Percentiles rank a stretch among this genome's conserved stretches.
These are phyloP conservation scores for Poterioochromonas sp. DNA, from an alignment of 352 stramenopile species.

Conservation along the genomic window DNA sequence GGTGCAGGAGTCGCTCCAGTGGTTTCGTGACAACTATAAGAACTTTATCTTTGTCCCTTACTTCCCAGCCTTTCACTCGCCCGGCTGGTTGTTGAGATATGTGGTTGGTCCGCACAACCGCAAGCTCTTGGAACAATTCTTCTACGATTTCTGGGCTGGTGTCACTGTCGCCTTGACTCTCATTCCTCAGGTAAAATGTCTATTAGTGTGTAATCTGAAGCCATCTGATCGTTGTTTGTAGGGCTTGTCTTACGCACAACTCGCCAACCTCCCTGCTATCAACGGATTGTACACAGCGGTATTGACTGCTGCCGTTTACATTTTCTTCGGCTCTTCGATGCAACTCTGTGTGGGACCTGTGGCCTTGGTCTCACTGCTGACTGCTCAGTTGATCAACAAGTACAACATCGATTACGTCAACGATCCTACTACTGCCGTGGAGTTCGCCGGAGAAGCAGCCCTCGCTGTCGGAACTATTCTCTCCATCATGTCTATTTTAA, in stretches of 20 bases:
- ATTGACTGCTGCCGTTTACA: conserved; percentile 66
- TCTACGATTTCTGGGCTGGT: conserved; percentile 3
- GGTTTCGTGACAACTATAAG: neutral
- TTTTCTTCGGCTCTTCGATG: conserved; percentile 63
- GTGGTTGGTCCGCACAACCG: neutral
- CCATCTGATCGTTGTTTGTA: neutral
- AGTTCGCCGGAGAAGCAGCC: conserved; percentile 59
- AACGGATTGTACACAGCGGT: conserved; percentile 72
- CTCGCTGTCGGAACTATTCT: conserved; percentile 62
- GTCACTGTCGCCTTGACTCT: conserved; percentile 23
- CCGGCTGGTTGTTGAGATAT: conserved; percentile 7
- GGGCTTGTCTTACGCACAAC: conserved; percentile 35
- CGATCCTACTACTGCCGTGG: conserved; percentile 36
- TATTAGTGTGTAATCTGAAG: neutral
- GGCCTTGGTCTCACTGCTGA: conserved; percentile 55
- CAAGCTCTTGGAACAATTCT: neutral
- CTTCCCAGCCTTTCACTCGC: conserved; percentile 16
- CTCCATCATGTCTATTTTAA: conserved; percentile 59
- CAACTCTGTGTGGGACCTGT: conserved; percentile 67
- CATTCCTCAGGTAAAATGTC: conserved; percentile 25
- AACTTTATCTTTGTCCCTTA: conserved; percentile 8
- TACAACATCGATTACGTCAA: conserved; percentile 25
- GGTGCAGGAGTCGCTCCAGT: neutral
- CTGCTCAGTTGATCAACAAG: conserved; percentile 46
- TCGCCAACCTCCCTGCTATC: conserved; percentile 55